Conservation (phyloP, 2,329 filamentous ascomycete genomes). For the Phaeosphaeriaceae sp. region DNA sequence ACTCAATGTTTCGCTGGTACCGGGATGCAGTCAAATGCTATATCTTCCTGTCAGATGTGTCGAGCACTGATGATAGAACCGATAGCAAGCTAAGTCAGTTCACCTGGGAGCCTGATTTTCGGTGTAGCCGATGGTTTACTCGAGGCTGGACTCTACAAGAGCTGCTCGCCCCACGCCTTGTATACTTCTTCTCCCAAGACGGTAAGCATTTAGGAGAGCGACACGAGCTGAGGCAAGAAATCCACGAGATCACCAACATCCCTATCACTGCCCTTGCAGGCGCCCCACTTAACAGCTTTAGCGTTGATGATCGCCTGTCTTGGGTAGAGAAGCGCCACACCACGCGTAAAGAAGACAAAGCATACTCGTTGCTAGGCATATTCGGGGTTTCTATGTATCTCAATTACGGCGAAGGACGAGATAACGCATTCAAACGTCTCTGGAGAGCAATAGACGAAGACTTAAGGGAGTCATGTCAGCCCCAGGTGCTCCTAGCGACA, state of each 20-base stretch:
- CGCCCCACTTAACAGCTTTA: background rate
- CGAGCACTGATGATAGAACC: no score
- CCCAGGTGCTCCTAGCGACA: no score
- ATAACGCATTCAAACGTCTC: background rate
- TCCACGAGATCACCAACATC: constrained; percentile 4
- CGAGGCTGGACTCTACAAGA: no score
- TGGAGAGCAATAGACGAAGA: no score
- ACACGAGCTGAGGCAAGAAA: constrained; percentile 1
- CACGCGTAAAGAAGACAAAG: constrained; percentile 16
- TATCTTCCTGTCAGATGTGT: no score
- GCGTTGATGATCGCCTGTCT: constrained; percentile 15
- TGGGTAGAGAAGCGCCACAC: constrained; percentile 23
- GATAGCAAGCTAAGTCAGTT: no score
- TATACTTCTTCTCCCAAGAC: constrained; percentile 1
- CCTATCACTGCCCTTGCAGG: background rate
- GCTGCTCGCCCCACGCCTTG: no score
- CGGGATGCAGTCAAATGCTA: no score
- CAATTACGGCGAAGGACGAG: background rate
- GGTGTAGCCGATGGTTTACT: no score
- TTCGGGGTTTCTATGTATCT: constrained; percentile 14
- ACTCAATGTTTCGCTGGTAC: no score
- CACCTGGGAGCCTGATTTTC: no score
- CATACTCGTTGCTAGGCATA: constrained; percentile 20
- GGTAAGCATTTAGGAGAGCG: constrained; percentile 1
- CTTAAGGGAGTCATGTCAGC: no score